phyloP scores from a whole-genome alignment of 352 stramenopile species.

The Thraustochytrium sp. region DNA sequence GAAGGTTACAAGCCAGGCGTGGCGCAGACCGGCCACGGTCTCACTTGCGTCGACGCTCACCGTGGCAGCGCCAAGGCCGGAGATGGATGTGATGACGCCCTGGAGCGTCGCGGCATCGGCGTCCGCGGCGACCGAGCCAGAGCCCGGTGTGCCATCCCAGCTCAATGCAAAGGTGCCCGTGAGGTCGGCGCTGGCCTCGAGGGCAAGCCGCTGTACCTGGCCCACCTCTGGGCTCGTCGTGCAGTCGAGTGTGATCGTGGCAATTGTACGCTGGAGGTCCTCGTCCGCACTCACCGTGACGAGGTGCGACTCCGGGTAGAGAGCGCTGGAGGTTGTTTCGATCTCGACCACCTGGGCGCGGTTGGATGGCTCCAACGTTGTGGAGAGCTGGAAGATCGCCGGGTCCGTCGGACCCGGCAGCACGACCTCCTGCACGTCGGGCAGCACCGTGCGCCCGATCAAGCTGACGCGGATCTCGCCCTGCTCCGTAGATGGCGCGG shows the following conservation, averaged over 20 bases:
- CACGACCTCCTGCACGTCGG: not conserved
- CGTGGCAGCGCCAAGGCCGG: not conserved
- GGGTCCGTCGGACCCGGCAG: not conserved
- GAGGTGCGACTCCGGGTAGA: not conserved
- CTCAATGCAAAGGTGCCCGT: not conserved
- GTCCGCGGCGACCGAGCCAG: not conserved
- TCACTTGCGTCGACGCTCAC: not conserved
- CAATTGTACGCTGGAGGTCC: not conserved
- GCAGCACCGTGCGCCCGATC: not conserved
- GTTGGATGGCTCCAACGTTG: not conserved
- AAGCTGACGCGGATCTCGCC: not conserved
- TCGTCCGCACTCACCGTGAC: not conserved
- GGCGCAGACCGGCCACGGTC: not conserved
- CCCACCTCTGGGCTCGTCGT: not conserved
- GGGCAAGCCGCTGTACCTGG: not conserved
- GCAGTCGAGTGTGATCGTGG: not conserved
- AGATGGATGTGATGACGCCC: not conserved
- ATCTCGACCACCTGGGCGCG: slow-evolving; percentile 1
- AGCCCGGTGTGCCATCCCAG: not conserved
- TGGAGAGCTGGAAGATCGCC: not conserved
- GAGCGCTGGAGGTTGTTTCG: not conserved
- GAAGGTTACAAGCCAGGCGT: slow-evolving; percentile 17
- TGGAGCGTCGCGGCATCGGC: not conserved
- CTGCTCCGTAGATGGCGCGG: not conserved
- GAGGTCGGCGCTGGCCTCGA: not conserved